A percentile compares a stretch with the other conserved stretches of the same genome.
These are phyloP conservation scores for Kuraishia hungarica DNA, from an alignment of 805 yeast genomes.

Conservation along the genomic window DNA sequence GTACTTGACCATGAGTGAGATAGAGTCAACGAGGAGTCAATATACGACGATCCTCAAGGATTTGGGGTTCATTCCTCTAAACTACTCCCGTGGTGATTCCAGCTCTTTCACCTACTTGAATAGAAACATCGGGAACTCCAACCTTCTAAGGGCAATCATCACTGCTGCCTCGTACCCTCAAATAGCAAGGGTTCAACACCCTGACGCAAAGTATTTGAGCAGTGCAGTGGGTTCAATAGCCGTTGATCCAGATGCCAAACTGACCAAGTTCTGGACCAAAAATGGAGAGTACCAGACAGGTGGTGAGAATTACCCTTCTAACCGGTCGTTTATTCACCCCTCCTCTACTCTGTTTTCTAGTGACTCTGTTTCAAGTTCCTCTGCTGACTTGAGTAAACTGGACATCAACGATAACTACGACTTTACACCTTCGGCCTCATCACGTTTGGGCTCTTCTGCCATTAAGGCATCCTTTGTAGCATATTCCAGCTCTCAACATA, in stretches of 20 bases:
- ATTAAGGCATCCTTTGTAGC: conserved; percentile 53
- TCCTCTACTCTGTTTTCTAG: conserved; percentile 64
- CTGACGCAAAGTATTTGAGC: conserved; percentile 67
- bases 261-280: conserved; percentile 65
- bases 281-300: conserved; percentile 39
- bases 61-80: conserved; percentile 63
- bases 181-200: conserved; percentile 70
- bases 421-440: conserved; percentile 25
- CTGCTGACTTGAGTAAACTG: conserved; percentile 1
- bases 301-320: conserved; percentile 32
- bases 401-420: conserved; percentile 23
- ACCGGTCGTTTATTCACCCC: conserved; percentile 81
- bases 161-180: conserved; percentile 83
- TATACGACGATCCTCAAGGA: conserved; percentile 65
- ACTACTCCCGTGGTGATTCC: conserved; percentile 21
- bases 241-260: conserved; percentile 73
- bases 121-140: conserved; percentile 38
- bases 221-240: conserved; percentile 76
- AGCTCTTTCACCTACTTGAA: conserved; percentile 27
- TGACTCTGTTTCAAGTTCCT: conserved; percentile 14
- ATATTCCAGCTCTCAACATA: conserved; percentile 49
- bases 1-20: conserved; percentile 56
- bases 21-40: conserved; percentile 63
- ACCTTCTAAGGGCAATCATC: conserved; percentile 55
- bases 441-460: conserved; percentile 12